These are phyloP conservation scores for Penicillium sp. DNA, from an alignment of 2,329 filamentous ascomycete genomes.

Conservation along the genomic window DNA sequence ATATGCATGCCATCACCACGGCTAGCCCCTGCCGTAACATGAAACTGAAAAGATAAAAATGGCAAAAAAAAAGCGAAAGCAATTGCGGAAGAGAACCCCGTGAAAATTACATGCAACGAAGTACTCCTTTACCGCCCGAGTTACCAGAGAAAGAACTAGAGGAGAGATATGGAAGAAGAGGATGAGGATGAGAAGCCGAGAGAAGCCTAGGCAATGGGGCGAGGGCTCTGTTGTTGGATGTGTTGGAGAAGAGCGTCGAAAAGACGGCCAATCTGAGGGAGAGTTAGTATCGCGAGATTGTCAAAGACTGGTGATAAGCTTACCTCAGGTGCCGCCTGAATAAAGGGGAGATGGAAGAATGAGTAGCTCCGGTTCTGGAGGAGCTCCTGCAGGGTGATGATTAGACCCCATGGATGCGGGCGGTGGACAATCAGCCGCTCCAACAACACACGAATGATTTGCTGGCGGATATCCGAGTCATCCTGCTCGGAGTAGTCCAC, in stretches of 20 bases:
- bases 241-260: constrained; percentile 40
- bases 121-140: constrained; percentile 9
- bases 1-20: constrained; percentile 23
- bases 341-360: constrained; percentile 87
- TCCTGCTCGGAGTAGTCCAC: constrained; percentile 60
- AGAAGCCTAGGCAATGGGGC: constrained; percentile 26
- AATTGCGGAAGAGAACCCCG: constrained; percentile 14
- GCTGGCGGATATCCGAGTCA: constrained; percentile 74
- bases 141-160: constrained; percentile 9
- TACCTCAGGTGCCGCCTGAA: constrained; percentile 83
- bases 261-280: constrained; percentile 37
- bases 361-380: constrained; percentile 82
- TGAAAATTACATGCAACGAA: constrained; percentile 16
- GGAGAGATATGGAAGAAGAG: constrained; percentile 5
- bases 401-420: constrained; percentile 90
- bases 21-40: constrained; percentile 20
- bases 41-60: constrained; percentile 16
- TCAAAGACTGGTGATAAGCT: constrained; percentile 12
- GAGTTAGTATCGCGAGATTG: constrained; percentile 1
- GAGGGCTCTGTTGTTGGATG: constrained; percentile 43
- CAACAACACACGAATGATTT: constrained; percentile 77
- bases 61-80: constrained; percentile 17
- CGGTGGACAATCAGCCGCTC: constrained; percentile 82
- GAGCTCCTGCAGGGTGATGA: constrained; percentile 79
- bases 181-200: constrained; percentile 9